Conservation (phyloP, 345 rosid genomes). For the Eucalyptus tenuipes region DNA sequence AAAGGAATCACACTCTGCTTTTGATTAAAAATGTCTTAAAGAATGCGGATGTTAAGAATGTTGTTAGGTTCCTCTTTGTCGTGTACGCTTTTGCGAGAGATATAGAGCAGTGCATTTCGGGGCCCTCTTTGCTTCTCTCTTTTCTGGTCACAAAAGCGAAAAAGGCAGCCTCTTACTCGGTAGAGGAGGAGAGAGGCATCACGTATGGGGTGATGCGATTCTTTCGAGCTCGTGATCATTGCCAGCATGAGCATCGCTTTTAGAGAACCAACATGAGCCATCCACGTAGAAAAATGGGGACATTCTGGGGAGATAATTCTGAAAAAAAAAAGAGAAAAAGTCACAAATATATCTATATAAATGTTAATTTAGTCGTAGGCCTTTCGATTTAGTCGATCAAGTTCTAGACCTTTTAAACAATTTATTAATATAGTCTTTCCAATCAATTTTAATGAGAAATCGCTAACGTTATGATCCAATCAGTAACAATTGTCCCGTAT, state of each 20-base stretch:
- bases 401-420: neutral
- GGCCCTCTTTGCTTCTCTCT: neutral
- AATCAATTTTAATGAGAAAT: neutral
- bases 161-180: neutral
- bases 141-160: neutral
- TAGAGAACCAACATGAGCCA: neutral
- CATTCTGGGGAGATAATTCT: neutral
- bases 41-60: neutral
- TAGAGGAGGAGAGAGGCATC: neutral
- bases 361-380: rapidly evolving
- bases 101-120: neutral
- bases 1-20: neutral
- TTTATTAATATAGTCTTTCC: neutral
- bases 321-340: neutral
- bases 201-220: neutral
- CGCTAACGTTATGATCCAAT: rapidly evolving
- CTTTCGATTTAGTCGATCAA: neutral
- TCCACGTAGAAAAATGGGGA: neutral
- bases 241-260: neutral
- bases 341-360: too few species aligned
- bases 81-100: neutral
- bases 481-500: rapidly evolving
- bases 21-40: neutral
- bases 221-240: neutral
- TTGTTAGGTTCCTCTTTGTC: neutral